A percentile compares a stretch with the other conserved stretches of the same genome.
Conservation (phyloP, 2,329 filamentous ascomycete species). For the Pseudogymnoascus sp. region DNA sequence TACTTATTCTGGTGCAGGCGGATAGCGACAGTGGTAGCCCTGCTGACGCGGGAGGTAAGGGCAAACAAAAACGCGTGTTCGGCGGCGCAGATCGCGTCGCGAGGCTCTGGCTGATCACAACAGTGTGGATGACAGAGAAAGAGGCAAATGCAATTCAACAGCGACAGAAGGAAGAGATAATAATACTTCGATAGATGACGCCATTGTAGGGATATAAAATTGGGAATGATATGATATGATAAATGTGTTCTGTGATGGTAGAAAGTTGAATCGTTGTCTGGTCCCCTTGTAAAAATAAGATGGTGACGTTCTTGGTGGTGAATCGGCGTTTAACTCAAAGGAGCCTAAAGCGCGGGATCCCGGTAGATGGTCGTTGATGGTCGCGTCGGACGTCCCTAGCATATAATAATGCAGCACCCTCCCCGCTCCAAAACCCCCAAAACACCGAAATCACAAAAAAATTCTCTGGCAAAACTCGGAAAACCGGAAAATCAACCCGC, state of each 20-base stretch:
- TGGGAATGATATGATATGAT: neutral
- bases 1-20: neutral
- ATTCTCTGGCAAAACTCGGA: neutral
- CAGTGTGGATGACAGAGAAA: neutral
- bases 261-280: neutral
- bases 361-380: neutral
- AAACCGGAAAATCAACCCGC: neutral
- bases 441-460: conserved; percentile 1
- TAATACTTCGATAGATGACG: neutral
- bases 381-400: neutral
- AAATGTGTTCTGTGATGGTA: neutral
- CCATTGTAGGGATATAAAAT: conserved; percentile 1
- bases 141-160: neutral
- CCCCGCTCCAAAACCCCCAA: neutral
- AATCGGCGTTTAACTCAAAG: conserved; percentile 5
- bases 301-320: neutral
- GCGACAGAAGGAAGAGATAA: neutral
- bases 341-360: neutral
- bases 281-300: neutral
- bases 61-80: neutral
- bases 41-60: neutral
- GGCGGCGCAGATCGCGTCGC: neutral
- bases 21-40: conserved; percentile 1
- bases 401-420: conserved; percentile 7
- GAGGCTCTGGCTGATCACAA: neutral